Evolutionary conservation across 2,329 filamentous ascomycete species (phyloP).

Genomic region (Fusarium nematophilum): DNA sequence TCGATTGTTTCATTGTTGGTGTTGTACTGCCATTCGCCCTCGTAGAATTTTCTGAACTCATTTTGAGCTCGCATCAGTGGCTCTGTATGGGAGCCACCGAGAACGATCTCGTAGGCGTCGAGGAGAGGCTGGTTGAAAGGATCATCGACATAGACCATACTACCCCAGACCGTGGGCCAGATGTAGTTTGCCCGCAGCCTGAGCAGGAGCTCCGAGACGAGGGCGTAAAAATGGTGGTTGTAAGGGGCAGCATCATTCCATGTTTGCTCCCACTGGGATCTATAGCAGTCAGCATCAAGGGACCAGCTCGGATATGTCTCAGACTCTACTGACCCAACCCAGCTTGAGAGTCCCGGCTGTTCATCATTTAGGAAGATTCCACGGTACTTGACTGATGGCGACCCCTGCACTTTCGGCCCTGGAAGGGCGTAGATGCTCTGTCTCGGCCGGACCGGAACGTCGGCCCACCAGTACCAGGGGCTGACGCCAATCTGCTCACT

Average conservation of each 20-base stretch:
- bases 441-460: slow-evolving; percentile 62
- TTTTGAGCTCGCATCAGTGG: slow-evolving; percentile 74
- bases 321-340: slow-evolving; percentile 49
- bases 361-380: slow-evolving; percentile 72
- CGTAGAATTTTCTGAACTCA: slow-evolving; percentile 64
- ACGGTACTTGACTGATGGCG: slow-evolving; percentile 69
- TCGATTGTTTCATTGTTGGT: slow-evolving; percentile 76
- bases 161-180: slow-evolving; percentile 78
- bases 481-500: slow-evolving; percentile 70
- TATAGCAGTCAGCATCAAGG: neutral
- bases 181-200: slow-evolving; percentile 78
- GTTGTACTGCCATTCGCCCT: slow-evolving; percentile 76
- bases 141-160: slow-evolving; percentile 80
- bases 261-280: slow-evolving; percentile 54
- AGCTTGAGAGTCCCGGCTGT: slow-evolving; percentile 60
- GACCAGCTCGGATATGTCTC: no score
- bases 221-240: slow-evolving; percentile 71
- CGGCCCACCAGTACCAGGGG: slow-evolving; percentile 70
- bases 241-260: slow-evolving; percentile 66
- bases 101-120: slow-evolving; percentile 79
- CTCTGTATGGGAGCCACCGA: slow-evolving; percentile 79
- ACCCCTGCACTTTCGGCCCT: slow-evolving; percentile 48
- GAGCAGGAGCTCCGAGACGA: slow-evolving; percentile 77
- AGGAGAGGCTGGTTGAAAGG: slow-evolving; percentile 74
- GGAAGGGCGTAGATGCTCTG: slow-evolving; percentile 60